Conservation (phyloP, 2,329 filamentous ascomycete genomes). For the Drechmeria coniospora region DNA sequence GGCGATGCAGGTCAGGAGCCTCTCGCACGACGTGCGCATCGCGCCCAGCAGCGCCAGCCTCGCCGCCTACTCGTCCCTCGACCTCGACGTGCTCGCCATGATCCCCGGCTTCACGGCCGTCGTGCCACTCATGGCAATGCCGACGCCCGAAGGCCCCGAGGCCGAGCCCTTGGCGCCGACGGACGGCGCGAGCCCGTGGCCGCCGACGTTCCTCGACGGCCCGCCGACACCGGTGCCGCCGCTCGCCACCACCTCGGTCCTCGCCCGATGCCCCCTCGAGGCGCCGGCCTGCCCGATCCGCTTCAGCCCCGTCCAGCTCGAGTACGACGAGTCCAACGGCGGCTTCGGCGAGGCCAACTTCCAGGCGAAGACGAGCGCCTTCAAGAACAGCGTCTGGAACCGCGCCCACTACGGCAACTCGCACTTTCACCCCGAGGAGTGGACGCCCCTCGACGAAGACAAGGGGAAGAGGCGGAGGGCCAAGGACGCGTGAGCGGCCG, state of each 20-base stretch:
- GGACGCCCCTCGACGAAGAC: slow-evolving; percentile 26
- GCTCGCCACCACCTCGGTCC: too few species aligned
- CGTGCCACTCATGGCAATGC: slow-evolving; percentile 19
- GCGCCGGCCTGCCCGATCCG: slow-evolving; percentile 19
- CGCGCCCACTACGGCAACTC: slow-evolving; percentile 52
- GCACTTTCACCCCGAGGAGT: slow-evolving; percentile 30
- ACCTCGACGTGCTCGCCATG: slow-evolving; percentile 28
- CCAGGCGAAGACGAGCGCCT: slow-evolving; percentile 36
- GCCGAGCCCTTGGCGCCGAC: slow-evolving; percentile 11
- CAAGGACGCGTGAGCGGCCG: slow-evolving; percentile 12
- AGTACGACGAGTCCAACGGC: slow-evolving; percentile 34
- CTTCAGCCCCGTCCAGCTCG: slow-evolving; percentile 31
- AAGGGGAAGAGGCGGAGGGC: slow-evolving; percentile 16
- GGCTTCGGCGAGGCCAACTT: slow-evolving; percentile 30
- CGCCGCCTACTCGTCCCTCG: slow-evolving; percentile 24
- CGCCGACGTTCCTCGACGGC: slow-evolving; percentile 9
- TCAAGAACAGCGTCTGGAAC: slow-evolving; percentile 53
- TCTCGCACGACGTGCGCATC: slow-evolving; percentile 30
- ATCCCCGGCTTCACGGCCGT: slow-evolving; percentile 27
- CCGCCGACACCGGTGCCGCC: slow-evolving; percentile 5
- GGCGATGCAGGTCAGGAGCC: slow-evolving; percentile 35
- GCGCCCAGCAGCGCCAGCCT: slow-evolving; percentile 22
- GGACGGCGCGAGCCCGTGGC: slow-evolving; percentile 14
- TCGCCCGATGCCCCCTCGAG: too few species aligned
- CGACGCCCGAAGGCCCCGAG: slow-evolving; percentile 7